A percentile compares a stretch with the other conserved stretches of the same genome.
Evolutionary conservation across 495 filamentous ascomycete species (phyloP).

Genomic region (Aspergillus coremiiformis): DNA sequence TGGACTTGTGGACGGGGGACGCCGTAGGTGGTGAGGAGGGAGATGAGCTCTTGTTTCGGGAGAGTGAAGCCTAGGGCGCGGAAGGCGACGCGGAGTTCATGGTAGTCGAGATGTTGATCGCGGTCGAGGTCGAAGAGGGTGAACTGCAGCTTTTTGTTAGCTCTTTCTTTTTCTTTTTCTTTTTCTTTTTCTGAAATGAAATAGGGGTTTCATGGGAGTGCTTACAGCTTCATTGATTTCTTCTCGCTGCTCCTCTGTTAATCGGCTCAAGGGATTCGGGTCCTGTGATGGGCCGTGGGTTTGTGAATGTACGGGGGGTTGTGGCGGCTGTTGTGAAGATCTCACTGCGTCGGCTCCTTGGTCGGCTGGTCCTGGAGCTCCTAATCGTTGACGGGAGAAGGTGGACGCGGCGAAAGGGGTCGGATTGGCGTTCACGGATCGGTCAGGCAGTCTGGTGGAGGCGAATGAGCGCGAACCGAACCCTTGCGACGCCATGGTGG

Average conservation of each 20-base stretch:
- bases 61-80: conserved; percentile 93
- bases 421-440: conserved; percentile 35
- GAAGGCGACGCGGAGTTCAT: conserved; percentile 95
- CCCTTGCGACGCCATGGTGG: conserved; percentile 34
- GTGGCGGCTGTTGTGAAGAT: conserved; percentile 23
- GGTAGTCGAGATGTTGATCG: conserved; percentile 89
- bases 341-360: conserved; percentile 28
- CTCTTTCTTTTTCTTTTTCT: not conserved
- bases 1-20: conserved; percentile 47
- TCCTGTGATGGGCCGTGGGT: conserved; percentile 35
- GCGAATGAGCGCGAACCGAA: conserved; percentile 45
- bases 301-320: conserved; percentile 25
- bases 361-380: conserved; percentile 20
- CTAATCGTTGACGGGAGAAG: conserved; percentile 33
- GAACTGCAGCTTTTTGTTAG: conserved; percentile 53
- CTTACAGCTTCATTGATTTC: conserved; percentile 85
- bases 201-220: too few relatives aligned
- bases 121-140: conserved; percentile 96
- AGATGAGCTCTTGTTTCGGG: conserved; percentile 72
- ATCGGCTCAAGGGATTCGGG: conserved; percentile 40
- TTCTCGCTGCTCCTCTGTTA: conserved; percentile 81
- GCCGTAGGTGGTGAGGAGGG: conserved; percentile 67
- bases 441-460: conserved; percentile 44
- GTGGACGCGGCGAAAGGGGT: conserved; percentile 44
- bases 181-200: not conserved